phyloP scores from a whole-genome alignment of 805 yeast species.

The Pichia gijzeniarum region DNA sequence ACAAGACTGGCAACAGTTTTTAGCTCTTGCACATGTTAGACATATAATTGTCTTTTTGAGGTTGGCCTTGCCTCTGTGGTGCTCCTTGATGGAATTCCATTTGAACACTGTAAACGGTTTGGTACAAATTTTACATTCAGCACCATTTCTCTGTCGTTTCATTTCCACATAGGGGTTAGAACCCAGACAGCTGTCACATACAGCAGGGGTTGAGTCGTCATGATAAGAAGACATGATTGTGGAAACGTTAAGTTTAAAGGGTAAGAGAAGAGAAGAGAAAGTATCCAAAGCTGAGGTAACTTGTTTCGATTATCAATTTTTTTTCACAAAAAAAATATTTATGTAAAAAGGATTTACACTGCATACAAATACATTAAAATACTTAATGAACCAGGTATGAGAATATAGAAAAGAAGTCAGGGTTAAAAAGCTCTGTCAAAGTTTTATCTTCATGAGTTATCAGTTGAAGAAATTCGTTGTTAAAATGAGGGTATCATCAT shows the following conservation, averaged over 20 bases:
- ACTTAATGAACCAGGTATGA: background rate
- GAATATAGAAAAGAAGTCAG: conserved; percentile 20
- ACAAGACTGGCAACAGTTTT: conserved; percentile 86
- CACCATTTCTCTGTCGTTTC: conserved; percentile 64
- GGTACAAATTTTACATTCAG: conserved; percentile 81
- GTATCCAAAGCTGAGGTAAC: background rate
- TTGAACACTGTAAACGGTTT: conserved; percentile 76
- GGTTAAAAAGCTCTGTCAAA: conserved; percentile 37
- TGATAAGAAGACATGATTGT: background rate
- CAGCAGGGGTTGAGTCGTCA: conserved; percentile 41
- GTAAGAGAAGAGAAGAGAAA: background rate
- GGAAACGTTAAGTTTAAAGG: background rate
- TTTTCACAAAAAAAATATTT: background rate
- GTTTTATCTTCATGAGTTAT: conserved; percentile 25
- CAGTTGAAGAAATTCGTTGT: conserved; percentile 37
- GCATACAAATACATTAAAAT: too few relatives aligned
- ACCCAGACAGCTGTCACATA: conserved; percentile 75
- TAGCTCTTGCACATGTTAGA: conserved; percentile 66
- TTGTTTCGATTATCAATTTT: background rate
- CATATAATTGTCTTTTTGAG: conserved; percentile 65
- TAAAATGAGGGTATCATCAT: conserved; percentile 24
- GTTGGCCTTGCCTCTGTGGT: conserved; percentile 26
- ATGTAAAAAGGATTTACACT: too few relatives aligned
- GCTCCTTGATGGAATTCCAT: conserved; percentile 38
- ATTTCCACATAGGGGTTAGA: conserved; percentile 57